Base-by-base conservation (phyloP, 2,329 filamentous ascomycete genomes). In the Achaetomium macrosporum region DNA sequence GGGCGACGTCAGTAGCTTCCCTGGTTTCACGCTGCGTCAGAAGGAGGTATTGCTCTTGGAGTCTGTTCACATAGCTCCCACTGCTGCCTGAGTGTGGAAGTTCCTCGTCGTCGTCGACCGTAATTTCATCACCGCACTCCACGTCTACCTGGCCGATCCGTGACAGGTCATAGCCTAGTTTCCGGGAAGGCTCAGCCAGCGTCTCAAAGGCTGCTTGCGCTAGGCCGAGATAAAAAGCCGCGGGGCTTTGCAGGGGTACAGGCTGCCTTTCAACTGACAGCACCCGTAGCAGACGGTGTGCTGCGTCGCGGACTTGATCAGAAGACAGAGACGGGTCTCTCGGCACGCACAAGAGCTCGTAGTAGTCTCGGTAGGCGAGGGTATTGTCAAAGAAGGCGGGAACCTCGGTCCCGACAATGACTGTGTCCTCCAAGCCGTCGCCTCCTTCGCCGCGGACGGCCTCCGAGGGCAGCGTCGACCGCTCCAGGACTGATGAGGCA, bases 201-300 rank as follows among this genome's bases (percentile, higher is more conserved):
- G 71, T 73, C 62, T 77, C 76, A 44, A 76, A 77, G 8, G 74
- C 75, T 12, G 64, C 62, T 51, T 76, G 71, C 3, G 72, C 67
- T 37, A 66, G 63, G 11, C 66, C 62, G 44, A 77, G 71, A 57
- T 76, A 73, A 19, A 62, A 61, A 12, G 67, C 67, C 19, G 74
- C 73, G 35, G 68, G 59, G 31, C 66, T 66, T 35, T 68, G 70
- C 45, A 71, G 63, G 31, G 69, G 62, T 9, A 67, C 61, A 2
- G 74, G 69, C 54, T 76, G 71, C 44, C 63, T 66, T 30, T 73
- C 70, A 8, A 71, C 71, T 54, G 76, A 71, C 49, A 78, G 69
- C 35, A 75, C 65, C 42, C 70, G 66, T 41, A 73, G 70, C 15
- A 76, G 66, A 8, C 74, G 70, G 50, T 68, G 70, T 57, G 76